These are phyloP conservation scores for Colletotrichum sp. DNA, from an alignment of 2,329 filamentous ascomycete species.

Conservation along the genomic window DNA sequence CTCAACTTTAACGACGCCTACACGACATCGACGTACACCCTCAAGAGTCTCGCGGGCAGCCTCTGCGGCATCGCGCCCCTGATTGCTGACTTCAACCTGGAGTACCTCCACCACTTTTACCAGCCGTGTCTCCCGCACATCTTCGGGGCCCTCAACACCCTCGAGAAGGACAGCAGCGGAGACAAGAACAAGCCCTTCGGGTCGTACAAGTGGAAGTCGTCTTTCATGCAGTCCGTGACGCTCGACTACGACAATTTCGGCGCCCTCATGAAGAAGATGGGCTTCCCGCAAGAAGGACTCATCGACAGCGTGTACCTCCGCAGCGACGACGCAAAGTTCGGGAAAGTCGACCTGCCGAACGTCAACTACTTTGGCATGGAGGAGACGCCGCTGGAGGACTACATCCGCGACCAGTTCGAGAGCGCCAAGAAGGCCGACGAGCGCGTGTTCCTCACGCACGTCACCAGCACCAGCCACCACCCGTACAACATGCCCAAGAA, in stretches of 20 bases:
- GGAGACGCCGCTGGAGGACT: constrained; percentile 43
- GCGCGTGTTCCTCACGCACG: constrained; percentile 38
- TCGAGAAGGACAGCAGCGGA: background rate
- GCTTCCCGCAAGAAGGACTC: constrained; percentile 19
- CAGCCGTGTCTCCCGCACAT: constrained; percentile 40
- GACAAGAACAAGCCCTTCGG: constrained; percentile 11
- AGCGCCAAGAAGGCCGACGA: constrained; percentile 30
- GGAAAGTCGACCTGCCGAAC: constrained; percentile 3
- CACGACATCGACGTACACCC: constrained; percentile 38
- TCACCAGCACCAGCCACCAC: constrained; percentile 45
- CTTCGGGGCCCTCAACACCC: constrained; percentile 22
- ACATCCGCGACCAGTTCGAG: constrained; percentile 27
- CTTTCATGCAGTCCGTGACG: constrained; percentile 23
- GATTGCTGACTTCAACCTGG: constrained; percentile 38
- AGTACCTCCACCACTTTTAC: constrained; percentile 40
- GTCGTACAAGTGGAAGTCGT: constrained; percentile 18
- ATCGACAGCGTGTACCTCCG: background rate
- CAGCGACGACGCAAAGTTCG: background rate
- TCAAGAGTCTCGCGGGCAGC: constrained; percentile 38
- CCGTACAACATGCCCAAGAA: constrained; percentile 6
- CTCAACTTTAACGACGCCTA: constrained; percentile 35
- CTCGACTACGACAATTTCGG: constrained; percentile 23
- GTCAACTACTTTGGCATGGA: constrained; percentile 49
- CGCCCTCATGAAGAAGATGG: constrained; percentile 24
- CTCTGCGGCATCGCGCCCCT: constrained; percentile 39